Percentiles rank a stretch among this genome's conserved stretches.
phyloP scores from a whole-genome alignment of 2,329 filamentous ascomycete genomes.

The Neospermospora avenae region DNA sequence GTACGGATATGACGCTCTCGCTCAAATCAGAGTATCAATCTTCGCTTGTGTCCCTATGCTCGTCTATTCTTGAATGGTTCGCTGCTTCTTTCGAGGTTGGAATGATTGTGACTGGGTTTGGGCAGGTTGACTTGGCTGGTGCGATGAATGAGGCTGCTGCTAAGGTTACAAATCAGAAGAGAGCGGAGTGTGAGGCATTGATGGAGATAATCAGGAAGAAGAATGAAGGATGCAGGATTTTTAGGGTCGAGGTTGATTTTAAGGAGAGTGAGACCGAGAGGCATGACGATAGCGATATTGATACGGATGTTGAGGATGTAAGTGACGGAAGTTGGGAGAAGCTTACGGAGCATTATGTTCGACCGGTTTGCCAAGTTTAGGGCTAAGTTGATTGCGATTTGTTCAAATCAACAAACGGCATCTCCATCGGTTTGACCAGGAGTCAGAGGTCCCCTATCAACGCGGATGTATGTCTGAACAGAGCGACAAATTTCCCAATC shows the following conservation, averaged over 20 bases:
- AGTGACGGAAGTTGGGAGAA: constrained; percentile 18
- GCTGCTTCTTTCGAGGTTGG: neutral
- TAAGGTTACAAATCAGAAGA: neutral
- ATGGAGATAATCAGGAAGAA: constrained; percentile 4
- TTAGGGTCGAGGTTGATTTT: constrained; percentile 13
- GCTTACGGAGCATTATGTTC: constrained; percentile 1
- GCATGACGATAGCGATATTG: neutral
- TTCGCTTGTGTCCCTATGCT: constrained; percentile 13
- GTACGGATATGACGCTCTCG: constrained; percentile 4
- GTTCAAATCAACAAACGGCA: too few relatives aligned
- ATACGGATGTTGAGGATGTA: constrained; percentile 6
- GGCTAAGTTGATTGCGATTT: too few relatives aligned
- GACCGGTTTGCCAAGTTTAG: neutral
- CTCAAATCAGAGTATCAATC: constrained; percentile 15
- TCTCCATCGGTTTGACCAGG: too few relatives aligned
- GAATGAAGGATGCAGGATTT: constrained; percentile 11
- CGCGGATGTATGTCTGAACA: too few relatives aligned
- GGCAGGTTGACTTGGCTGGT: neutral
- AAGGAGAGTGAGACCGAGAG: constrained; percentile 1
- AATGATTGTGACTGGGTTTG: neutral
- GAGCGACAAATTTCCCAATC: too few relatives aligned
- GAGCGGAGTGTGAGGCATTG: neutral
- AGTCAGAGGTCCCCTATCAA: too few relatives aligned
- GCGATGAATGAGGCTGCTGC: neutral
- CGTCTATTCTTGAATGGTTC: constrained; percentile 13